phyloP scores from a whole-genome alignment of 1,284 basidiomycete genomes.

The Irpex rosettiformis region DNA sequence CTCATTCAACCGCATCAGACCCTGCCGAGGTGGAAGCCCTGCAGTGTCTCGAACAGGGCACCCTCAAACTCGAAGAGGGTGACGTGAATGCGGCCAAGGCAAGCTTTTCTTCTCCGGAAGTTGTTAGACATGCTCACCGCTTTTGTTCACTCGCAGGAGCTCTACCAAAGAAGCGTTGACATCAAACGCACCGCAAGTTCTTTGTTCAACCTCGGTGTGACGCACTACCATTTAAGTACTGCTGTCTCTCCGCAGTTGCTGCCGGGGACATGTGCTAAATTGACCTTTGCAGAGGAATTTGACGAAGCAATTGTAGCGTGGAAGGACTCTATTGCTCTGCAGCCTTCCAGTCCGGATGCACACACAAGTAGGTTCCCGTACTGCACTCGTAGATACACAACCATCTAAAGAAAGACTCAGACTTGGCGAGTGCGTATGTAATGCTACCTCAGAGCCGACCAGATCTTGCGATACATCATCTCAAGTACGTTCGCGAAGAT shows the following conservation, averaged over 20 bases:
- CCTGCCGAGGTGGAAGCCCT: constrained; percentile 83
- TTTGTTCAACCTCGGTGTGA: constrained; percentile 87
- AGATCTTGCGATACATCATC: constrained; percentile 87
- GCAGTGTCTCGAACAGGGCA: constrained; percentile 83
- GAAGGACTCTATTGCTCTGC: constrained; percentile 81
- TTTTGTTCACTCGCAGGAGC: constrained; percentile 23
- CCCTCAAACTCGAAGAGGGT: constrained; percentile 85
- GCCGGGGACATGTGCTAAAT: constrained; percentile 11
- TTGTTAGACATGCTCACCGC: background rate
- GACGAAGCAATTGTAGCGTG: constrained; percentile 82
- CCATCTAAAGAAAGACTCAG: constrained; percentile 36
- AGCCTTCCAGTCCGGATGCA: constrained; percentile 85
- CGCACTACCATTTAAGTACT: constrained; percentile 84
- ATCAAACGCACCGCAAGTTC: constrained; percentile 82
- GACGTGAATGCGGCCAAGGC: constrained; percentile 79
- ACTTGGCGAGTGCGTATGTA: constrained; percentile 93
- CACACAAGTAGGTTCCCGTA: constrained; percentile 75
- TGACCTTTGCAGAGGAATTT: constrained; percentile 65
- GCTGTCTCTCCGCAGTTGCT: constrained; percentile 19
- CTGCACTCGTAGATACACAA: constrained; percentile 6
- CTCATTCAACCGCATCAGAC: constrained; percentile 77
- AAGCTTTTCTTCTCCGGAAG: constrained; percentile 1
- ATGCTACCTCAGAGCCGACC: constrained; percentile 82
- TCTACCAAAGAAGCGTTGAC: constrained; percentile 80
- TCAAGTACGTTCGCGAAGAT: constrained; percentile 53